phyloP scores from a whole-genome alignment of 768 basidiomycete species.

The Mycena vitilis region DNA sequence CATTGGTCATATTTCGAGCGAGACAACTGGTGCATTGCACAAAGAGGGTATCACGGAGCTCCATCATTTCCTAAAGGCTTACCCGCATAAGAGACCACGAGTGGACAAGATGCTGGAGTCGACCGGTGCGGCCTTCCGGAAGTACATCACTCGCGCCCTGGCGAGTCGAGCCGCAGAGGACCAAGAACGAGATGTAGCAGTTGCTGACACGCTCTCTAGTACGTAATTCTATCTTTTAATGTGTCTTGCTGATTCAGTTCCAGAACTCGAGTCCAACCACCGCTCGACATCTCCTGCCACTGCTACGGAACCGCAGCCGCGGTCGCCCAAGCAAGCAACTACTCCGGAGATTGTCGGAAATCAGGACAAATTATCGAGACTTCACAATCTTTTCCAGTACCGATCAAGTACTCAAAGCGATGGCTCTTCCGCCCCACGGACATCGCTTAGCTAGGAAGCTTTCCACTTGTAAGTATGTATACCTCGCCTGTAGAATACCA shows the following conservation, averaged over 20 bases:
- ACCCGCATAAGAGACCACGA: constrained; percentile 84
- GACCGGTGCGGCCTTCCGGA: constrained; percentile 90
- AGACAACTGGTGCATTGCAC: constrained; percentile 89
- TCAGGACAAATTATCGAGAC: constrained; percentile 76
- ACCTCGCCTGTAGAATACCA: constrained; percentile 26
- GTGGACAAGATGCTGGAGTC: constrained; percentile 92
- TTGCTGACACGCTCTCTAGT: constrained; percentile 89
- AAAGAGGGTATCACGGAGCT: constrained; percentile 96
- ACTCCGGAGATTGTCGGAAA: constrained; percentile 49
- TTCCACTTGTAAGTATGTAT: constrained; percentile 25
- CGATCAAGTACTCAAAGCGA: constrained; percentile 71
- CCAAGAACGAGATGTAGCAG: constrained; percentile 80
- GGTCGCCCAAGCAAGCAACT: constrained; percentile 47
- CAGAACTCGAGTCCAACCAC: constrained; percentile 75
- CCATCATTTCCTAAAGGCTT: constrained; percentile 91
- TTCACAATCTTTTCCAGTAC: constrained; percentile 89
- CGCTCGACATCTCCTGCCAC: constrained; percentile 49
- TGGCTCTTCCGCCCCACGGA: constrained; percentile 54
- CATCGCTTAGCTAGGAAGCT: constrained; percentile 29
- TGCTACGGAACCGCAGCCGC: constrained; percentile 44
- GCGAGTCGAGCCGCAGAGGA: constrained; percentile 92
- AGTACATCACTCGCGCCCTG: constrained; percentile 89
- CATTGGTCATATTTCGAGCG: constrained; percentile 88
- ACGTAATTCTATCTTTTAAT: constrained; percentile 43
- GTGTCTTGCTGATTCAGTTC: constrained; percentile 19